These are phyloP conservation scores for Ceriops tagal DNA, from an alignment of 345 rosid species.

Conservation along the genomic window DNA sequence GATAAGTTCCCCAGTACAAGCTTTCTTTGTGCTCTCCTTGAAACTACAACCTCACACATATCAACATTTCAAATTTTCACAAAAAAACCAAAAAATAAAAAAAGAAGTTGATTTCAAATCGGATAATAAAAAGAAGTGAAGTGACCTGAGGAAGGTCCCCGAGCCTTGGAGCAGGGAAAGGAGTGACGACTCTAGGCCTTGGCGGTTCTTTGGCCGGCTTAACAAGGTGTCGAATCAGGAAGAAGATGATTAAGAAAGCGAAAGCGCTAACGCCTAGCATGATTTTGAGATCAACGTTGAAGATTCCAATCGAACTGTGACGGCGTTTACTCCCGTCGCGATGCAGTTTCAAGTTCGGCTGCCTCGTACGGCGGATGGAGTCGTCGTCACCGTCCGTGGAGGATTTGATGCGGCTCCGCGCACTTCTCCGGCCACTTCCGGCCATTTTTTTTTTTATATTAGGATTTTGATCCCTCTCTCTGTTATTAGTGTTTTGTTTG, in stretches of 20 bases:
- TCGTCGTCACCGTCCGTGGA: slow-evolving; percentile 28
- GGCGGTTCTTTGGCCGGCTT: slow-evolving; percentile 30
- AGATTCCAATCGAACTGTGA: slow-evolving; percentile 29
- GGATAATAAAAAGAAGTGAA: neutral
- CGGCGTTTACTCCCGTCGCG: slow-evolving; percentile 26
- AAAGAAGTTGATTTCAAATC: neutral
- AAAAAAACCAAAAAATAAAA: neutral
- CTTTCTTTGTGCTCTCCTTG: slow-evolving; percentile 80
- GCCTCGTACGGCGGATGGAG: slow-evolving; percentile 21
- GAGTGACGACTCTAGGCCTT: slow-evolving; percentile 71
- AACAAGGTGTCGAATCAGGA: slow-evolving; percentile 34
- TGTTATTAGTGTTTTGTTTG: too few relatives aligned
- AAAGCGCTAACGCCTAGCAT: slow-evolving; percentile 37
- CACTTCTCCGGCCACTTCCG: slow-evolving; percentile 48
- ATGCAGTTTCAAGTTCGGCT: slow-evolving; percentile 25
- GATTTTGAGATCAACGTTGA: slow-evolving; percentile 35
- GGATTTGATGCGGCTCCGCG: slow-evolving; percentile 57
- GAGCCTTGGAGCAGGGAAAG: slow-evolving; percentile 75
- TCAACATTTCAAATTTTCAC: neutral
- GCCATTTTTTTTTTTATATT: slow-evolving; percentile 42
- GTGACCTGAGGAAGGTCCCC: slow-evolving; percentile 64
- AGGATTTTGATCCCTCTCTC: too few relatives aligned
- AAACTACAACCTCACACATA: slow-evolving; percentile 41
- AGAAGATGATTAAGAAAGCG: slow-evolving; percentile 30
- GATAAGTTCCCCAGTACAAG: slow-evolving; percentile 90